Conservation (phyloP, 2,329 filamentous ascomycete species). For the Cyanodermella asteris region DNA sequence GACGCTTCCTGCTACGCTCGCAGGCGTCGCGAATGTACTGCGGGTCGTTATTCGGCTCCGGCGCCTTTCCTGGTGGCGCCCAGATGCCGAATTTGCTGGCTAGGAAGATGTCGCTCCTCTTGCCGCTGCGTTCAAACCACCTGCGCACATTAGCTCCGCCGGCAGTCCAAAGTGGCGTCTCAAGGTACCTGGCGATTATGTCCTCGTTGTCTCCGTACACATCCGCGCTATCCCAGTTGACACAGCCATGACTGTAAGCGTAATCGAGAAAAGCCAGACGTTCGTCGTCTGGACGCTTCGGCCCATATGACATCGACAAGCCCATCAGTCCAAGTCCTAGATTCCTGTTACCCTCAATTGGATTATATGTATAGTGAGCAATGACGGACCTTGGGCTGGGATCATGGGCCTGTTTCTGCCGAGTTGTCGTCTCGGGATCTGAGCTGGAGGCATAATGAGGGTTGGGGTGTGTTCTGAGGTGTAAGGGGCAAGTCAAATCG, state of each 20-base stretch:
- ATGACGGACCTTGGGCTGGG: constrained; percentile 5
- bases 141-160: constrained; percentile 13
- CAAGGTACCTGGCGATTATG: constrained; percentile 15
- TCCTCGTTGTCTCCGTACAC: background rate
- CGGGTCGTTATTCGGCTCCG: constrained; percentile 9
- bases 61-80: constrained; percentile 5
- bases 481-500: too few species aligned
- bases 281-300: constrained; percentile 23
- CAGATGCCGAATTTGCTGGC: constrained; percentile 8
- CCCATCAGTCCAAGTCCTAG: constrained; percentile 10
- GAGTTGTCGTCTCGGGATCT: constrained; percentile 7
- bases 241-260: constrained; percentile 20
- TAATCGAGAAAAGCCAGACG: constrained; percentile 26
- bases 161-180: too few species aligned
- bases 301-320: constrained; percentile 23
- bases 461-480: too few species aligned
- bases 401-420: constrained; percentile 14
- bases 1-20: constrained; percentile 9
- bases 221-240: constrained; percentile 21
- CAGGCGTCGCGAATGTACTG: constrained; percentile 10
- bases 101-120: constrained; percentile 16
- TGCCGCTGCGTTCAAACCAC: constrained; percentile 19
- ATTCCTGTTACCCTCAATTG: too few species aligned
- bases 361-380: too few species aligned
- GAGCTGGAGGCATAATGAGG: background rate